Percentiles rank a stretch among this genome's conserved stretches.
Conservation (phyloP, 129 eudicot species). For the Flaveria ramosissima region DNA sequence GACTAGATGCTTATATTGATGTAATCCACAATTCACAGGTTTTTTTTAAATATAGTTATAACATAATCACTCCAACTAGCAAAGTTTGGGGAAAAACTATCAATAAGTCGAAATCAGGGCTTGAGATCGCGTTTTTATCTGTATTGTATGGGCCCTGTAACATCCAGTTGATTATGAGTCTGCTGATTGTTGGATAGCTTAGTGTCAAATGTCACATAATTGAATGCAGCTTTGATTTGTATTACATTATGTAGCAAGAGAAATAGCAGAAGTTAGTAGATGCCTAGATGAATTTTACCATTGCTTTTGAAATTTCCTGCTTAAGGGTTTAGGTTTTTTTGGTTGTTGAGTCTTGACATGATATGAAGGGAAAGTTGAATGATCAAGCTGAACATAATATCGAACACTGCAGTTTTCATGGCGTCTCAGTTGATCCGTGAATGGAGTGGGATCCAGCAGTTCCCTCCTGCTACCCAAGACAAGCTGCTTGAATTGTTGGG, state of each 20-base stretch:
- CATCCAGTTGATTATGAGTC: neutral
- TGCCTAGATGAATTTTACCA: no score
- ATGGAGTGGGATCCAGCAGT: constrained; percentile 87
- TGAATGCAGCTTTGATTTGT: neutral
- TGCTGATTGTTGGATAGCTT: neutral
- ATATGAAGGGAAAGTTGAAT: neutral
- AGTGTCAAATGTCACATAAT: neutral
- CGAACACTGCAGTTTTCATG: constrained; percentile 40
- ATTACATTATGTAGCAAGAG: neutral
- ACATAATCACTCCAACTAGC: neutral
- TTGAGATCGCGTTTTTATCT: neutral
- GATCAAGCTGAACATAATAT: neutral
- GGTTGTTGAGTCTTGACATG: neutral
- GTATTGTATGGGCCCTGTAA: neutral
- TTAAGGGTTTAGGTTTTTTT: neutral
- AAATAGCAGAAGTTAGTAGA: neutral
- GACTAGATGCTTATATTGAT: neutral
- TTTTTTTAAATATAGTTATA: no score
- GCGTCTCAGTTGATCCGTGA: constrained; percentile 61
- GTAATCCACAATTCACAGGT: no score
- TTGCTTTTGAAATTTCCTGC: neutral
- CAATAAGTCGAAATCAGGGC: neutral
- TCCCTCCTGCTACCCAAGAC: constrained; percentile 78
- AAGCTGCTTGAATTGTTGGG: constrained; percentile 67
- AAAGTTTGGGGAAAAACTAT: neutral